phyloP scores from a whole-genome alignment of 306 rosid genomes.

The Quercus agrifolia region DNA sequence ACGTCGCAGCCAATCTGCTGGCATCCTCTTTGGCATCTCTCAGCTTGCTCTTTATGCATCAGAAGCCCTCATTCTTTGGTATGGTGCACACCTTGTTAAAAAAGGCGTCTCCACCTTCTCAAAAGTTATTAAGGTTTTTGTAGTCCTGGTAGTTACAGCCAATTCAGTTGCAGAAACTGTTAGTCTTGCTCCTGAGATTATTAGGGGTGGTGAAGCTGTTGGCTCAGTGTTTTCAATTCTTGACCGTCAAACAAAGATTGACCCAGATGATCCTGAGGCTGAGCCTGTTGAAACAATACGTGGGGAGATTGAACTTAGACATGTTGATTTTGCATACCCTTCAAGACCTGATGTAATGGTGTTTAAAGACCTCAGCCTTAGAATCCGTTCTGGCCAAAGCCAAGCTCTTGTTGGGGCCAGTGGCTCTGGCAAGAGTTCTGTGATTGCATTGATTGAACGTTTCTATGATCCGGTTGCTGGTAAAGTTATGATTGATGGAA shows the following conservation, averaged over 20 bases:
- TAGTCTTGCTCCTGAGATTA: slow-evolving; percentile 97
- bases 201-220: slow-evolving; percentile 90
- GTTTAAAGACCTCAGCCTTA: slow-evolving; percentile 71
- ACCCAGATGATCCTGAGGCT: slow-evolving; percentile 85
- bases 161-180: slow-evolving; percentile 99
- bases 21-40: slow-evolving; percentile 78
- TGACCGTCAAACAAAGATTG: slow-evolving; percentile 73
- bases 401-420: slow-evolving; percentile 98
- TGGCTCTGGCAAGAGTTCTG: slow-evolving; percentile 97
- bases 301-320: slow-evolving; percentile 92
- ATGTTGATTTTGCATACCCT: slow-evolving; percentile 90
- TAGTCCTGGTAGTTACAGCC: slow-evolving; percentile 87
- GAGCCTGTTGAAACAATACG: slow-evolving; percentile 73
- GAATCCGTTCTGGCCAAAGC: slow-evolving; percentile 90
- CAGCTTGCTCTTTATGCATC: slow-evolving; percentile 91
- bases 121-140: slow-evolving; percentile 88
- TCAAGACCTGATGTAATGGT: slow-evolving; percentile 90
- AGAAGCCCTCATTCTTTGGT: slow-evolving; percentile 91
- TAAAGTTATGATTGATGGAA: slow-evolving; percentile 93
- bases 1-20: slow-evolving; percentile 80
- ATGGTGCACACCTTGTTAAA: slow-evolving; percentile 86
- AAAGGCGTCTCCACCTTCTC: slow-evolving; percentile 83
- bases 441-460: slow-evolving; percentile 77
- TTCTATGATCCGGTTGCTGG: slow-evolving; percentile 90
- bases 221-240: slow-evolving; percentile 92